Conservation (phyloP, 2,329 filamentous ascomycete species). For the Cladophialophora chaetospira region DNA sequence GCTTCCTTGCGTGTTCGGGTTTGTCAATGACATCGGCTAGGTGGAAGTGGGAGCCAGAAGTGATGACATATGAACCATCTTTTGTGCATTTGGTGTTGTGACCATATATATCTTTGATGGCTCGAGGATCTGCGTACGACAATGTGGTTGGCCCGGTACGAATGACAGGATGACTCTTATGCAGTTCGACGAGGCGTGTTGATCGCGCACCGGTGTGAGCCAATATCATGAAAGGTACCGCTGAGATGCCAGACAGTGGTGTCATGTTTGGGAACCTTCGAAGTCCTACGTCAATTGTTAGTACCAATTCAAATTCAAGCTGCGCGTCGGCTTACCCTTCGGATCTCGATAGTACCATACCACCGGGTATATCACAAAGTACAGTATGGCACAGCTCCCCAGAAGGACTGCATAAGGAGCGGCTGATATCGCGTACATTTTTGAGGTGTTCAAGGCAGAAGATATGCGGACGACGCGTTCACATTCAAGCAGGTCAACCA, state of each 20-base stretch:
- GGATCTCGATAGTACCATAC: constrained; percentile 49
- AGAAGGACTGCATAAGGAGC: background rate
- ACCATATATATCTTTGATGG: constrained; percentile 43
- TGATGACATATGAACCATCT: constrained; percentile 9
- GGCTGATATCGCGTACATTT: background rate
- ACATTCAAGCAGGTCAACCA: too few relatives aligned
- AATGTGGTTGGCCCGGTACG: constrained; percentile 19
- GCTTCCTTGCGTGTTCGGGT: constrained; percentile 42
- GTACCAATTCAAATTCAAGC: background rate
- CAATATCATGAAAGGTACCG: constrained; percentile 42
- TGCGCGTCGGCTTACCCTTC: constrained; percentile 39
- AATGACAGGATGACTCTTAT: constrained; percentile 53
- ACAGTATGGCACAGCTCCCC: constrained; percentile 32
- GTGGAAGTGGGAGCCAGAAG: constrained; percentile 17
- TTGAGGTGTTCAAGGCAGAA: too few relatives aligned
- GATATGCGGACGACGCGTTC: too few relatives aligned
- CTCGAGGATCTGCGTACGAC: constrained; percentile 12
- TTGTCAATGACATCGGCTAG: constrained; percentile 43
- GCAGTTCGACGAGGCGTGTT: constrained; percentile 27
- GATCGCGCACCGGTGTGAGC: constrained; percentile 34
- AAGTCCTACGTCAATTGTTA: constrained; percentile 36
- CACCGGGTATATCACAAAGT: constrained; percentile 46
- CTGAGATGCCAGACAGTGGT: constrained; percentile 48
- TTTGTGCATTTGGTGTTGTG: constrained; percentile 39
- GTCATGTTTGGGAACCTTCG: constrained; percentile 51